Evolutionary conservation across 306 rosid genomes (phyloP).

Genomic region (Pueraria montana): DNA sequence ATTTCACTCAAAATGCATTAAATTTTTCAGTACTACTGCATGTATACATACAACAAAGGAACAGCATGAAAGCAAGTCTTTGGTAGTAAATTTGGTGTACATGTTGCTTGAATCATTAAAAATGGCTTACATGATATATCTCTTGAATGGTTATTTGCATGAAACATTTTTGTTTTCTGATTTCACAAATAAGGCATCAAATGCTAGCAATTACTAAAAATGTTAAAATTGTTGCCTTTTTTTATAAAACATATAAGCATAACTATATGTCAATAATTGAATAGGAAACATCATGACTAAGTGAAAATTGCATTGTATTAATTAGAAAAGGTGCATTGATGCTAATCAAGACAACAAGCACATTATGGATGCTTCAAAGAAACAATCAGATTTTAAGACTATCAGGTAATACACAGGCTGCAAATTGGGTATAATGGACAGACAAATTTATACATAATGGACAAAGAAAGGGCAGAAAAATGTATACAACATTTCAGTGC

Average conservation of each 20-base stretch:
- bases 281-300: background rate
- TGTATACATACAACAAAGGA: background rate
- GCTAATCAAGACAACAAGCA: constrained; percentile 10
- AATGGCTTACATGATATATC: background rate
- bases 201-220: constrained; percentile 9
- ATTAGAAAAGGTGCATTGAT: background rate
- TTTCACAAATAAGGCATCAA: constrained; percentile 3
- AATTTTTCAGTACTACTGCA: background rate
- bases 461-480: background rate
- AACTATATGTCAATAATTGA: background rate
- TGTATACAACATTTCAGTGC: background rate
- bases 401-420: background rate
- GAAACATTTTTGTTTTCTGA: background rate
- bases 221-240: background rate
- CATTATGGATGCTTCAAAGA: background rate
- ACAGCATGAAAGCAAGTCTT: background rate
- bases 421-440: background rate
- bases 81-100: background rate
- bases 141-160: constrained; percentile 6
- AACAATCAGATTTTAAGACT: background rate
- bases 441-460: background rate
- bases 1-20: background rate
- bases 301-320: background rate
- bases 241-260: constrained; percentile 2
- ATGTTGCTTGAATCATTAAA: background rate